phyloP scores from a whole-genome alignment of 1,284 basidiomycete genomes.

The Sutorius eximius region DNA sequence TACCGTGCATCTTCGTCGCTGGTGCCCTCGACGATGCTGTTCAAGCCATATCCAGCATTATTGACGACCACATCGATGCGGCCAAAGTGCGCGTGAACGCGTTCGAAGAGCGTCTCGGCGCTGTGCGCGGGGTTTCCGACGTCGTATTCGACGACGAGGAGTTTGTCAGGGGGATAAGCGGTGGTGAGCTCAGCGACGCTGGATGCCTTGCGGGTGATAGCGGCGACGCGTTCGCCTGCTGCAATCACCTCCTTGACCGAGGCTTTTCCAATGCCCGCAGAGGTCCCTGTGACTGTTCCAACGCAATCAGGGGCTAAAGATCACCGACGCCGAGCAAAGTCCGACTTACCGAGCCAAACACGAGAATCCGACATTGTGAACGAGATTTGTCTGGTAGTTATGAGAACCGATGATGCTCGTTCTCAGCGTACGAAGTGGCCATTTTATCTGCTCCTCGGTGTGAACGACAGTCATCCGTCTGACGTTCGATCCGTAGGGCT shows the following conservation, averaged over 20 bases:
- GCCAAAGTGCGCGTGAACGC: slow-evolving; percentile 38
- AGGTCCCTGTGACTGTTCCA: slow-evolving; percentile 26
- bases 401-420: neutral
- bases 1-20: slow-evolving; percentile 31
- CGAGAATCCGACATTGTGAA: slow-evolving; percentile 23
- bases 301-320: slow-evolving; percentile 1
- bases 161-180: slow-evolving; percentile 20
- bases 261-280: slow-evolving; percentile 23
- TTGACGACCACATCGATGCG: slow-evolving; percentile 46
- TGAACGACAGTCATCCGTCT: slow-evolving; percentile 1
- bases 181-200: slow-evolving; percentile 13
- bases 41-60: slow-evolving; percentile 39
- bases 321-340: too few relatives aligned
- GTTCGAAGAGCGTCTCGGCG: slow-evolving; percentile 36
- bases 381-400: neutral
- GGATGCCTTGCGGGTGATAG: slow-evolving; percentile 23
- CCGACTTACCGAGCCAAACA: slow-evolving; percentile 26
- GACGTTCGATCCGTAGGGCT: neutral
- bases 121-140: slow-evolving; percentile 20
- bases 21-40: slow-evolving; percentile 25
- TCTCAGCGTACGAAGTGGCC: neutral
- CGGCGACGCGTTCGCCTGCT: slow-evolving; percentile 26
- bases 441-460: slow-evolving; percentile 8
- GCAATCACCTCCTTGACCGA: slow-evolving; percentile 22
- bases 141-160: slow-evolving; percentile 22